Conservation (phyloP, 371 early-diverging fungal species). For the Apophysomyces trapeziformis region DNA sequence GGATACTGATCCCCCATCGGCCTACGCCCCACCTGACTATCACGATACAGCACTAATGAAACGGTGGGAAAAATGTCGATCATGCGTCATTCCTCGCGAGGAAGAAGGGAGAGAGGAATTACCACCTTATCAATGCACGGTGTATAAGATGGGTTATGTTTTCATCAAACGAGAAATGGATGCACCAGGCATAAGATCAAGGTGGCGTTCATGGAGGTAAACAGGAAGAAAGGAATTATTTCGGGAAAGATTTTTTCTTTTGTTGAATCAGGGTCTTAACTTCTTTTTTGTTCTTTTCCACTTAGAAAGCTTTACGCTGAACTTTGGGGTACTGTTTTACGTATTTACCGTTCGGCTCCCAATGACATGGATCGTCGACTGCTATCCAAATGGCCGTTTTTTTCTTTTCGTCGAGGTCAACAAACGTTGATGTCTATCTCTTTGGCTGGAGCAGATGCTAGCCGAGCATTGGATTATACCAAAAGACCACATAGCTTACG, state of each 20-base stretch:
- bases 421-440: constrained; percentile 28
- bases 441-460: constrained; percentile 49
- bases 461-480: constrained; percentile 48
- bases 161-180: constrained; percentile 48
- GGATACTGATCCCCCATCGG: neutral
- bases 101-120: constrained; percentile 46
- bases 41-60: constrained; percentile 23
- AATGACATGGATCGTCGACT: constrained; percentile 10
- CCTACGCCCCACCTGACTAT: constrained; percentile 25
- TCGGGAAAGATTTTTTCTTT: neutral
- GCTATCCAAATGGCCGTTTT: constrained; percentile 2
- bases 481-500: constrained; percentile 44
- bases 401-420: constrained; percentile 31
- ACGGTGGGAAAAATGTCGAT: constrained; percentile 39
- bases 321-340: constrained; percentile 49
- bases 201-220: constrained; percentile 50
- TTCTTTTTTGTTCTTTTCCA: constrained; percentile 4
- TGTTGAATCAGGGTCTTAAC: neutral
- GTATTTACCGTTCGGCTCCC: constrained; percentile 42
- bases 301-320: constrained; percentile 46
- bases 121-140: constrained; percentile 48
- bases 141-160: constrained; percentile 54
- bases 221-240: neutral
- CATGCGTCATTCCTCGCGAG: constrained; percentile 36
- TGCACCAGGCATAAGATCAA: constrained; percentile 34